phyloP scores from a whole-genome alignment of 495 filamentous ascomycete species.

The Penicillium mononematosum region DNA sequence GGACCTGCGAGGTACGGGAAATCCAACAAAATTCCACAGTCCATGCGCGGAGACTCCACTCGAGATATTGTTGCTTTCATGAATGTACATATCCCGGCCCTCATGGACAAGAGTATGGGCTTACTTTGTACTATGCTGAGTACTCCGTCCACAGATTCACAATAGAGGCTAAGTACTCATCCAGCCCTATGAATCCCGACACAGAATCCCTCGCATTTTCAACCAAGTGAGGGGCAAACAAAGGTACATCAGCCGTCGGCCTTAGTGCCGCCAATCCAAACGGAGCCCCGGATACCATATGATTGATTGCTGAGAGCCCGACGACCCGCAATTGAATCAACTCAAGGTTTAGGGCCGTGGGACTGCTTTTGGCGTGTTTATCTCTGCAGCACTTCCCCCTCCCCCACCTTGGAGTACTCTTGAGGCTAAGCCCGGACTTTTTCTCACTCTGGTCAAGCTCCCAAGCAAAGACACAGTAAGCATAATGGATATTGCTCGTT shows the following conservation, averaged over 20 bases:
- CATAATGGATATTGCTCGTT: conserved; percentile 17
- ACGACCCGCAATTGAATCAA: conserved; percentile 19
- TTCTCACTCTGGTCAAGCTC: conserved; percentile 13
- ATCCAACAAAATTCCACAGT: conserved; percentile 4
- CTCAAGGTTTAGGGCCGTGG: conserved; percentile 24
- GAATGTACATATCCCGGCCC: not conserved
- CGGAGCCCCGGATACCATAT: conserved; percentile 25
- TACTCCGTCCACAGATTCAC: not conserved
- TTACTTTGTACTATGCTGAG: no score
- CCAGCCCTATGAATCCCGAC: not conserved
- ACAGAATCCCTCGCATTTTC: not conserved
- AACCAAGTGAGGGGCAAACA: conserved; percentile 15
- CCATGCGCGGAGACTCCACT: not conserved
- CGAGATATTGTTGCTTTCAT: not conserved
- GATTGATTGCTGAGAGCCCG: conserved; percentile 21
- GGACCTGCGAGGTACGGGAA: conserved; percentile 20
- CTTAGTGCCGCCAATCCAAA: conserved; percentile 20
- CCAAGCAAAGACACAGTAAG: conserved; percentile 20
- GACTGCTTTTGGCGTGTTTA: conserved; percentile 9
- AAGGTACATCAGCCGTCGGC: conserved; percentile 18
- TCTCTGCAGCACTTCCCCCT: conserved; percentile 2
- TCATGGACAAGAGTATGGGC: no score
- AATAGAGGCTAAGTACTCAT: not conserved
- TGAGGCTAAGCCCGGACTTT: conserved; percentile 3
- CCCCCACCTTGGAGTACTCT: conserved; percentile 13